phyloP scores from a whole-genome alignment of 2,329 filamentous ascomycete species.

The Basipetospora chlamydospora region DNA sequence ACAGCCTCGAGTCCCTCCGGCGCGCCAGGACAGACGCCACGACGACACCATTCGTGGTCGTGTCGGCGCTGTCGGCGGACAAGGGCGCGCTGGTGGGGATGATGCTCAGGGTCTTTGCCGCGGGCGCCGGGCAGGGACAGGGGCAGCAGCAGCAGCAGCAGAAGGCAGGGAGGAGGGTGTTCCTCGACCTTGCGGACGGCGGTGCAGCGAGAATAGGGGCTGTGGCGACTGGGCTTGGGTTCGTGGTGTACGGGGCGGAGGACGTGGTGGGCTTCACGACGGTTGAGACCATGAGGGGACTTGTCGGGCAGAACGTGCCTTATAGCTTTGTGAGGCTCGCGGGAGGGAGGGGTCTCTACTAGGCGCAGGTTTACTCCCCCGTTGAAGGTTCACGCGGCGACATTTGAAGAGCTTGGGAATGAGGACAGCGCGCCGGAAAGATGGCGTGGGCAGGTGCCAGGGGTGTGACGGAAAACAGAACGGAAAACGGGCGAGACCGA shows the following conservation, averaged over 20 bases:
- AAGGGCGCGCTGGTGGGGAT: conserved; percentile 69
- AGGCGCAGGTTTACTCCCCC: no score
- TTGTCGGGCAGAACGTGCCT: conserved; percentile 76
- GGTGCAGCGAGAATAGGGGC: conserved; percentile 39
- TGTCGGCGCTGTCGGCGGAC: conserved; percentile 64
- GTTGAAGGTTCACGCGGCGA: not conserved
- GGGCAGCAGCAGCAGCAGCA: no score
- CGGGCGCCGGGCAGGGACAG: not conserved
- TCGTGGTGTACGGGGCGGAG: conserved; percentile 63
- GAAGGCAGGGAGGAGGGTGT: conserved; percentile 49
- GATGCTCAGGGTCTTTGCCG: conserved; percentile 20
- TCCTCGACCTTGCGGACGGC: conserved; percentile 60
- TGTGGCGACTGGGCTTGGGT: conserved; percentile 60
- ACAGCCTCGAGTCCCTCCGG: conserved; percentile 52
- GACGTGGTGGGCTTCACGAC: conserved; percentile 76
- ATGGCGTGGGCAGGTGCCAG: no score
- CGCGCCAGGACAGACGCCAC: conserved; percentile 30
- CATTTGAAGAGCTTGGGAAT: not conserved
- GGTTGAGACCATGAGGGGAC: conserved; percentile 61
- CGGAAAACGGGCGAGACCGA: no score
- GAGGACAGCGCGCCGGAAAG: no score
- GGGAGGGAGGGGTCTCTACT: conserved; percentile 35
- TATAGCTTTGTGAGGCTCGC: conserved; percentile 77
- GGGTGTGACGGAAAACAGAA: no score
- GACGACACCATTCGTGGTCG: conserved; percentile 63